These are phyloP conservation scores for Clarireedia hainanense DNA, from an alignment of 2,329 filamentous ascomycete species.

Conservation along the genomic window DNA sequence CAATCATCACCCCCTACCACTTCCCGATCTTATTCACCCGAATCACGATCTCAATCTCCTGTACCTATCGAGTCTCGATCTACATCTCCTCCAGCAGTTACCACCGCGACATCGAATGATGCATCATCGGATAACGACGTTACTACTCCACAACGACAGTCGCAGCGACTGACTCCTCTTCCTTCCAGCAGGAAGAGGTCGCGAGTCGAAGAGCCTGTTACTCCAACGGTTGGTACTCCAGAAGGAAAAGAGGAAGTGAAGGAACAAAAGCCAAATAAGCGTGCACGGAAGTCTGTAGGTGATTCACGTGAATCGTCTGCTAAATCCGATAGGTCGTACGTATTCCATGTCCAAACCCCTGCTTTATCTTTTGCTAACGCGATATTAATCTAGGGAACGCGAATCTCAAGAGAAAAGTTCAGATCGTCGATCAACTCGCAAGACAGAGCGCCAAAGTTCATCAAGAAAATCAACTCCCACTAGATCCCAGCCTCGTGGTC, in stretches of 20 bases:
- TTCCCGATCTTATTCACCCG: background rate
- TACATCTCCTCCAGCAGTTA: slow-evolving; percentile 1
- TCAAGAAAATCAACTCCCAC: background rate
- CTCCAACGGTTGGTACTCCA: background rate
- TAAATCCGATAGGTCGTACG: background rate
- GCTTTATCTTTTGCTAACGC: too few relatives aligned
- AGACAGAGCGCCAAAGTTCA: background rate
- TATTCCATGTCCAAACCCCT: background rate
- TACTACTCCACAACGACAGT: background rate
- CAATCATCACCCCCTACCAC: slow-evolving; percentile 8
- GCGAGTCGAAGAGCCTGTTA: background rate
- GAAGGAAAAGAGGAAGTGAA: background rate
- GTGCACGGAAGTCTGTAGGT: background rate
- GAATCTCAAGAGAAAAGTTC: background rate
- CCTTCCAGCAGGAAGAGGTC: slow-evolving; percentile 3
- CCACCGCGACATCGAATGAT: background rate
- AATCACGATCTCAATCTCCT: background rate
- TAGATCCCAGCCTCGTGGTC: background rate
- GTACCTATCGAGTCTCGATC: slow-evolving; percentile 3
- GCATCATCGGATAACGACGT: slow-evolving; percentile 4
- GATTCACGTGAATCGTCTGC: background rate
- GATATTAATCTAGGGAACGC: background rate
- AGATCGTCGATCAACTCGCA: background rate
- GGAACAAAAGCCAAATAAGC: slow-evolving; percentile 1
- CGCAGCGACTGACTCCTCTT: background rate